A percentile compares a stretch with the other conserved stretches of the same genome.
Conservation (phyloP, 495 filamentous ascomycete genomes). For the Acidiella bohemica region DNA sequence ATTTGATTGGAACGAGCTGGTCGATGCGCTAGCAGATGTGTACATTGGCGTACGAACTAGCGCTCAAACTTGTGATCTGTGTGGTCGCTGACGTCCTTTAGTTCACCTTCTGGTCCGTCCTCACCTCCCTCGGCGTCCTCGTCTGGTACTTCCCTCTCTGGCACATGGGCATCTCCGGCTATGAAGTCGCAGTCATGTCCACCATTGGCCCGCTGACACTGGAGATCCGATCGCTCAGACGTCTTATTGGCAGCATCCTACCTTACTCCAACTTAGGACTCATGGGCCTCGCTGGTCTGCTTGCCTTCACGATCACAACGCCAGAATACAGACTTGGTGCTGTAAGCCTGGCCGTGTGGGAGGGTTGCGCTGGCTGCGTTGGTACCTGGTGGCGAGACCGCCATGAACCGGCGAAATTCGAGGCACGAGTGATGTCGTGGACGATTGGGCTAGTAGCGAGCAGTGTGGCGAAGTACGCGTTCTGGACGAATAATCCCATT, state of each 20-base stretch:
- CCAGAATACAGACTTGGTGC: slow-evolving; percentile 69
- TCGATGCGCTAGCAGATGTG: slow-evolving; percentile 76
- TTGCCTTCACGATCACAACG: slow-evolving; percentile 60
- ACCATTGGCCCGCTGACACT: slow-evolving; percentile 78
- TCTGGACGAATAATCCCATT: slow-evolving; percentile 90
- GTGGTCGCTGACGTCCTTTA: slow-evolving; percentile 37
- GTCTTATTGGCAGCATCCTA: slow-evolving; percentile 51
- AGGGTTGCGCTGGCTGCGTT: slow-evolving; percentile 68
- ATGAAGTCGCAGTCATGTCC: slow-evolving; percentile 75
- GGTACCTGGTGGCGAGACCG: slow-evolving; percentile 68
- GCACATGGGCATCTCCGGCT: slow-evolving; percentile 99
- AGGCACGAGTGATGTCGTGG: slow-evolving; percentile 69
- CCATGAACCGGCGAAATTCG: slow-evolving; percentile 57
- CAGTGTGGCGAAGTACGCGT: slow-evolving; percentile 82
- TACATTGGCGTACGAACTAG: slow-evolving; percentile 89
- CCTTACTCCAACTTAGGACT: slow-evolving; percentile 55
- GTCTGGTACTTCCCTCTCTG: slow-evolving; percentile 99
- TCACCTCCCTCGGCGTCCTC: slow-evolving; percentile 73
- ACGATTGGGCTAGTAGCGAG: slow-evolving; percentile 72
- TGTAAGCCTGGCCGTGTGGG: slow-evolving; percentile 62
- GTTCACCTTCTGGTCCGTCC: slow-evolving; percentile 92
- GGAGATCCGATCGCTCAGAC: slow-evolving; percentile 52
- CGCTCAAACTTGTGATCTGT: too few relatives aligned
- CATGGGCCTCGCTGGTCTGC: slow-evolving; percentile 58
- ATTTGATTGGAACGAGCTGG: slow-evolving; percentile 59